Percentiles rank a stretch among this genome's conserved stretches.
These are phyloP conservation scores for Penstemon newberryi DNA, from an alignment of 257 asterid genomes.

Conservation along the genomic window DNA sequence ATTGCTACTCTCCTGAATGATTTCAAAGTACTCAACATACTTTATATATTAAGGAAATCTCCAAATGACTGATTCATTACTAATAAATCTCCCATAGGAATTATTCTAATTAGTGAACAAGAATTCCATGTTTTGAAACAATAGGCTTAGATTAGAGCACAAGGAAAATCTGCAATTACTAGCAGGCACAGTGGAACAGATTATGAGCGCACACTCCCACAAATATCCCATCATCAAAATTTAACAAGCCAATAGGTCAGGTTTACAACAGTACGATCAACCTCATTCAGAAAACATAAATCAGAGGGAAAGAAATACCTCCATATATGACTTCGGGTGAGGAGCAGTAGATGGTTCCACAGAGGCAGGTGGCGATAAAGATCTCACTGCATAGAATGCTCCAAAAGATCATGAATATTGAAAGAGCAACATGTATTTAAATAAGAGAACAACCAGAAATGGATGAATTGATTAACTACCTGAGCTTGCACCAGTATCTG, in stretches of 20 bases:
- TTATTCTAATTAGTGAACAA: not conserved
- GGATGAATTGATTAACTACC: slow-evolving; percentile 46
- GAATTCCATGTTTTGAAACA: slow-evolving; percentile 1
- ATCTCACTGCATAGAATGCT: slow-evolving; percentile 55
- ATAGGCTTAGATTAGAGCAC: not conserved
- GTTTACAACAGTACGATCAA: not conserved
- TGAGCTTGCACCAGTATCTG: slow-evolving; percentile 51
- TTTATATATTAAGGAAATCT: not conserved
- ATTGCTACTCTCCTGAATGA: not conserved
- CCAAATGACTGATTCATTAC: not conserved
- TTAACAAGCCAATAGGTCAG: not conserved
- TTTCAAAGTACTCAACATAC: not conserved
- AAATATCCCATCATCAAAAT: not conserved
- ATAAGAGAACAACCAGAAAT: slow-evolving; percentile 6
- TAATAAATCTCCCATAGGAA: not conserved
- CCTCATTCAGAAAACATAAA: not conserved
- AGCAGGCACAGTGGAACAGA: not conserved
- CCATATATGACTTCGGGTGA: slow-evolving; percentile 85
- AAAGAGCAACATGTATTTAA: slow-evolving; percentile 1
- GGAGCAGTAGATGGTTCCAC: slow-evolving; percentile 70
- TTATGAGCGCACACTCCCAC: not conserved
- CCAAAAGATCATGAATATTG: slow-evolving; percentile 19
- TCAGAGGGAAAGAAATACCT: slow-evolving; percentile 47
- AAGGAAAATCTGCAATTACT: not conserved
- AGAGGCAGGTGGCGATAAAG: slow-evolving; percentile 67